Evolutionary conservation across 768 basidiomycete genomes (phyloP), one percentile per base, ranked within the genome.

Genomic region (Strobilomyces confusus): DNA sequence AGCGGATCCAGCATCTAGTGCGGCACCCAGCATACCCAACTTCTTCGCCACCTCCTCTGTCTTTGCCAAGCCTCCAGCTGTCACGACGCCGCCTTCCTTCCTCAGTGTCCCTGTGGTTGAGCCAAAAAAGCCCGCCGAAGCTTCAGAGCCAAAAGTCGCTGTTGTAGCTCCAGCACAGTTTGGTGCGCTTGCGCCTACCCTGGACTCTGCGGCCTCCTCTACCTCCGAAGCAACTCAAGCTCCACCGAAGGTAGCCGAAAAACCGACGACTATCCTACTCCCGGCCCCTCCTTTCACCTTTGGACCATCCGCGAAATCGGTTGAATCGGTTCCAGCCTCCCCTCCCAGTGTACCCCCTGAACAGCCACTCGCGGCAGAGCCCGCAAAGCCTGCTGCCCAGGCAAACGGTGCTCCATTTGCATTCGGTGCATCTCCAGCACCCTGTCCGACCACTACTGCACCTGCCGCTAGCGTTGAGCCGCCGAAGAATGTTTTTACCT

Each of bases 41-140:
- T 86, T 89, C 67, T 89, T 89, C 52, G 74, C 80, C 25, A 76
- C 60, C 38, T 82, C 84, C 1, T 70, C 79, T 20, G 55, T 74
- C 20, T 68, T 81, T 52, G 63, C 75, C 15, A 80, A 78, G 57
- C 68, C 75, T 45, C 57, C 67, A 7, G 40, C 51, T 17, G 51
- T 44, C 32, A 48, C 55, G 25, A 36, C 58, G 1, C 54, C 50
- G 12, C 50, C 64, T 20, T 48, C 64, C 50, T 56, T 76, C 20
- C 61, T 73, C 19, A 22, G 49, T 40, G 36, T 23, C 5, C 22
- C 59, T 47, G 64, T 59, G 34, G 43, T 26, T 34, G 60, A 54
- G 38, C 58, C 43, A 17, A 15, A 44, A n/a, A 63, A 48, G 14
- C 49, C 54, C 11, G 19, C 40, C 5, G 49, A 56, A 25, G 29